These are phyloP conservation scores for Sporisorium scitamineum DNA, from an alignment of 1,284 basidiomycete genomes.

Conservation along the genomic window DNA sequence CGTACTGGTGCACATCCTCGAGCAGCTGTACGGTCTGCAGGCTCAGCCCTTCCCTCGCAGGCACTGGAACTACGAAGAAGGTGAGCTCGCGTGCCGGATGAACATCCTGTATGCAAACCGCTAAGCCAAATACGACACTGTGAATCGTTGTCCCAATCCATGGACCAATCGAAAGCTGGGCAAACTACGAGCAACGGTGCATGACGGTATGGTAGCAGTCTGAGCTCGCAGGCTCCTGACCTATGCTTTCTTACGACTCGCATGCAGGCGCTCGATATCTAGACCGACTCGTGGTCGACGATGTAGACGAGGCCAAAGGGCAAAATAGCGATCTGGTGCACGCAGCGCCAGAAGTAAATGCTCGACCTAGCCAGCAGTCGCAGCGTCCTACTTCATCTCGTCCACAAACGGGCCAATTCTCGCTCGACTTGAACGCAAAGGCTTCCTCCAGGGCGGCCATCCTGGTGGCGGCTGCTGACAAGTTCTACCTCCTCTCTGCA, in stretches of 20 bases:
- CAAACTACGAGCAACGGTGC: not conserved
- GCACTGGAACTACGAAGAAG: constrained; percentile 83
- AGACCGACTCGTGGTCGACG: constrained; percentile 80
- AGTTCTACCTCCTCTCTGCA: constrained; percentile 88
- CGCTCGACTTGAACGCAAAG: constrained; percentile 31
- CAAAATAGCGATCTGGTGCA: not conserved
- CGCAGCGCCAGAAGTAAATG: not conserved
- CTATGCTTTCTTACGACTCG: not conserved
- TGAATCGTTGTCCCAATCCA: no score
- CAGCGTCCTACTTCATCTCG: constrained; percentile 75
- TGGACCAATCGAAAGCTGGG: not conserved
- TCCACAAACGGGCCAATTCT: constrained; percentile 71
- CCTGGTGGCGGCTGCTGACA: constrained; percentile 68
- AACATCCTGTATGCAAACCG: no score
- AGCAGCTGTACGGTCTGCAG: constrained; percentile 77
- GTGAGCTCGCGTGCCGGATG: constrained; percentile 70
- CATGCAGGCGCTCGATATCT: constrained; percentile 80
- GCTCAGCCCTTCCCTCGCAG: constrained; percentile 79
- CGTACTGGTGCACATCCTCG: constrained; percentile 78
- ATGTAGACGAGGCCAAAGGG: constrained; percentile 72
- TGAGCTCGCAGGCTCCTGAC: not conserved
- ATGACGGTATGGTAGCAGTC: not conserved
- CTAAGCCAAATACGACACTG: no score
- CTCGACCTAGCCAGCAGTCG: constrained; percentile 2
- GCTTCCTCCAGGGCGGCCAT: constrained; percentile 43